phyloP scores from a whole-genome alignment of 2,329 filamentous ascomycete species.

The Huntiella decipiens region DNA sequence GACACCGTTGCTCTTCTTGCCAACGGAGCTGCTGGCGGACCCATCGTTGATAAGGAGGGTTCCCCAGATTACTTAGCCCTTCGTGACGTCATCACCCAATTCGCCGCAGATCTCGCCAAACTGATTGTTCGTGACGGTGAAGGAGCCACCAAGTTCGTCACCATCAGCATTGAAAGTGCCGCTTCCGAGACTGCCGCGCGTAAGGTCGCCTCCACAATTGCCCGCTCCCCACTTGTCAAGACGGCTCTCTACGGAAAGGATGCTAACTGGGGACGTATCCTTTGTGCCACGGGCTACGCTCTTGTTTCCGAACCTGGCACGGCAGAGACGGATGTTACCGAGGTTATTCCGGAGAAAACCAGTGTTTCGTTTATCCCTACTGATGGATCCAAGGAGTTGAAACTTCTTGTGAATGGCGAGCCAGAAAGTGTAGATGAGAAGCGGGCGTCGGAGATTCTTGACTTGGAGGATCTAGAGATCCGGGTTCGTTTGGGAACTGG shows the following conservation, averaged over 20 bases:
- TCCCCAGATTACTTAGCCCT: conserved; percentile 52
- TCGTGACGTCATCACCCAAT: conserved; percentile 49
- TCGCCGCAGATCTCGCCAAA: conserved; percentile 71
- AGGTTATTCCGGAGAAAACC: conserved; percentile 49
- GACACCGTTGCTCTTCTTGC: conserved; percentile 90
- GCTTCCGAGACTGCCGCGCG: conserved; percentile 51
- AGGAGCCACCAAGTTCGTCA: conserved; percentile 95
- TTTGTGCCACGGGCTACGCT: conserved; percentile 81
- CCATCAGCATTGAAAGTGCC: conserved; percentile 64
- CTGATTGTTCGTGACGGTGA: conserved; percentile 92
- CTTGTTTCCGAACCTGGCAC: conserved; percentile 39
- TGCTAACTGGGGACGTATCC: conserved; percentile 94
- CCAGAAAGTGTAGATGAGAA: conserved; percentile 62
- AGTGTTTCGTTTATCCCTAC: conserved; percentile 62
- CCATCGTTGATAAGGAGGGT: conserved; percentile 34
- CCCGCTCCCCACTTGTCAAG: conserved; percentile 83
- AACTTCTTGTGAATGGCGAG: conserved; percentile 60
- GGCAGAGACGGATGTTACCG: conserved; percentile 38
- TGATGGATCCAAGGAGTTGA: conserved; percentile 59
- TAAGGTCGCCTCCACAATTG: conserved; percentile 71
- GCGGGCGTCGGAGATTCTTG: conserved; percentile 57
- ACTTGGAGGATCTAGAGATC: conserved; percentile 63
- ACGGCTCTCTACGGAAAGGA: conserved; percentile 93
- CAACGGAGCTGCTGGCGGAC: conserved; percentile 74
- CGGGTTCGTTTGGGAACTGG: conserved; percentile 53